Percentiles rank a stretch among this genome's conserved stretches.
Conservation (phyloP, 495 filamentous ascomycete genomes). For the Jackrogersella minutella region DNA sequence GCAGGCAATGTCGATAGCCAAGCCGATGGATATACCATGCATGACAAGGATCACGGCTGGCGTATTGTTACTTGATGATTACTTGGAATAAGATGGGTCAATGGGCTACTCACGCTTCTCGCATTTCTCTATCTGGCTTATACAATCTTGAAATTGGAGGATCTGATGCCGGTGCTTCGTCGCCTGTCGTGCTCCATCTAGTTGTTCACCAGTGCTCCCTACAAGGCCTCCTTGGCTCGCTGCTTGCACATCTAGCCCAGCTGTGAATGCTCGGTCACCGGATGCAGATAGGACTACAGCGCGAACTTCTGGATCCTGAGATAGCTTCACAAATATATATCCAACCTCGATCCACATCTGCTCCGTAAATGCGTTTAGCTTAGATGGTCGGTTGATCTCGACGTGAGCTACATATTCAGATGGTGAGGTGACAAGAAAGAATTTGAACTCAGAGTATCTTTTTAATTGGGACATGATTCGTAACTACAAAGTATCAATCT, state of each 20-base stretch:
- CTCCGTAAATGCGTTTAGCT: constrained; percentile 90
- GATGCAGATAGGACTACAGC: constrained; percentile 83
- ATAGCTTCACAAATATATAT: constrained; percentile 76
- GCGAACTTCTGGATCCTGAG: constrained; percentile 73
- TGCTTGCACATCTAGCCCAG: constrained; percentile 81
- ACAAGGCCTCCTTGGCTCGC: constrained; percentile 57
- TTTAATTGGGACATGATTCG: constrained; percentile 29
- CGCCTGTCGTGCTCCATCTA: constrained; percentile 75
- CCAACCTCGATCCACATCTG: constrained; percentile 90
- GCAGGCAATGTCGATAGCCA: constrained; percentile 84
- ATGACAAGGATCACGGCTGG: constrained; percentile 81
- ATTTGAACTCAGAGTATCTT: constrained; percentile 60
- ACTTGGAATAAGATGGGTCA: neutral
- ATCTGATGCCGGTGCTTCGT: constrained; percentile 71
- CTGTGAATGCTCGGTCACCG: constrained; percentile 84
- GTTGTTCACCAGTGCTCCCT: constrained; percentile 32
- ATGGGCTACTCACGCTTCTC: constrained; percentile 74
- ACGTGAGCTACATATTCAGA: constrained; percentile 82
- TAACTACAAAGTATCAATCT: too few species aligned
- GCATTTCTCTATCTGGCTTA: constrained; percentile 80
- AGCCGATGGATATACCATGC: constrained; percentile 81
- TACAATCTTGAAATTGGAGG: constrained; percentile 77
- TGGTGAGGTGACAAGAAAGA: constrained; percentile 83
- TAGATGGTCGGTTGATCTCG: constrained; percentile 88
- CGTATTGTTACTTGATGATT: constrained; percentile 15